Conservation (phyloP, 2,329 filamentous ascomycete species). For the Ophiostoma sp. region DNA sequence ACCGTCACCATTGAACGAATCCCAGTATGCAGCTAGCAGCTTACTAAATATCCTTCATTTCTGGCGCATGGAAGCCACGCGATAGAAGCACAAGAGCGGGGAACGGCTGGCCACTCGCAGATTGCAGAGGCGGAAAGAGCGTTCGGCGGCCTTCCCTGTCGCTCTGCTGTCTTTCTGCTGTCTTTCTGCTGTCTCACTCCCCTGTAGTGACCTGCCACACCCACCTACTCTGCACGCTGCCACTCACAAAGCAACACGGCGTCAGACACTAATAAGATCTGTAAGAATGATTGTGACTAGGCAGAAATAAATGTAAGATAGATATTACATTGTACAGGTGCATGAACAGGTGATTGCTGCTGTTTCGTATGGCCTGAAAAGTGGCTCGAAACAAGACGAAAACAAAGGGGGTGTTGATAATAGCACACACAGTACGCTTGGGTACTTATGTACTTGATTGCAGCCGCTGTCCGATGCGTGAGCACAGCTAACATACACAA, state of each 20-base stretch:
- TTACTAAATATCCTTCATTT: not conserved
- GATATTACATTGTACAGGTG: not conserved
- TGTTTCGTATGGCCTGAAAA: slow-evolving; percentile 6
- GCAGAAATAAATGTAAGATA: not conserved
- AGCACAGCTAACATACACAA: not conserved
- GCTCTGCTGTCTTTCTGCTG: not conserved
- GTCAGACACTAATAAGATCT: not conserved
- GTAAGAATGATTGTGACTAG: too few species aligned
- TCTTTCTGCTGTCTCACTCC: not conserved
- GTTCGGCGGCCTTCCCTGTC: slow-evolving; percentile 1
- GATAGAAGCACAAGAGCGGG: slow-evolving; percentile 14
- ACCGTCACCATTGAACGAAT: not conserved
- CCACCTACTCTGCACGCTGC: not conserved
- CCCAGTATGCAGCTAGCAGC: not conserved
- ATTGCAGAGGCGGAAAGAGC: slow-evolving; percentile 9
- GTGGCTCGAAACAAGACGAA: not conserved
- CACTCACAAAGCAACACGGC: not conserved
- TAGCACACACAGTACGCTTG: too few species aligned
- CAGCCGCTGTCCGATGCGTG: too few species aligned
- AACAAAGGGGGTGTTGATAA: not conserved
- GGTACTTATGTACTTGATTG: too few species aligned
- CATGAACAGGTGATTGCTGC: slow-evolving; percentile 1
- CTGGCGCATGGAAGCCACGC: slow-evolving; percentile 13
- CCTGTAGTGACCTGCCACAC: not conserved
- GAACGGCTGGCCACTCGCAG: not conserved